phyloP scores from a whole-genome alignment of 345 rosid species.

The Hevea brasiliensis region DNA sequence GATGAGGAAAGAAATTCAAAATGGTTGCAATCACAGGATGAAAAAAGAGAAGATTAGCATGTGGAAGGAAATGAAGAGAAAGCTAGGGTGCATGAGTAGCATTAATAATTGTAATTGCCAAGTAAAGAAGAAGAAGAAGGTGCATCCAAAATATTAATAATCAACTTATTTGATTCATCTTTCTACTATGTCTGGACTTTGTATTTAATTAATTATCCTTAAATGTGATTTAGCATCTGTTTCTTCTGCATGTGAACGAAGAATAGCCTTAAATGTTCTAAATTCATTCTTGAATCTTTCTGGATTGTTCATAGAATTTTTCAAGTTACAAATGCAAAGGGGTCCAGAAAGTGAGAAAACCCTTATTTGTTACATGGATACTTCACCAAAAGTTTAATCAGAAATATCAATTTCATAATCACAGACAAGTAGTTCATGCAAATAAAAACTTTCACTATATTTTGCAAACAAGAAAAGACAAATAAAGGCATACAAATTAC shows the following conservation, averaged over 20 bases:
- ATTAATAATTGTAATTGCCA: conserved; percentile 52
- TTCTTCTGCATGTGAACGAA: background rate
- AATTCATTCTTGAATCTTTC: background rate
- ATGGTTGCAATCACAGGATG: conserved; percentile 23
- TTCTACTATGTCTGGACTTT: background rate
- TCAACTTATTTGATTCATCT: background rate
- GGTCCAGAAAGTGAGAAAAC: background rate
- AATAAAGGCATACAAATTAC: background rate
- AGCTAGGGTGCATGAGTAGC: conserved; percentile 65
- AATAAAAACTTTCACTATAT: background rate
- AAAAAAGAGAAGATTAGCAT: conserved; percentile 47
- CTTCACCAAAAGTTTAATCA: background rate
- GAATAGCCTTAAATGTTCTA: no score
- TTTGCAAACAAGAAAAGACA: background rate
- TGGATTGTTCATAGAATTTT: background rate
- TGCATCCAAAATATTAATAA: conserved; percentile 35
- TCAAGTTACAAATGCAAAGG: background rate
- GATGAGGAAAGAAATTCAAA: conserved; percentile 53
- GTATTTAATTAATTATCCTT: background rate
- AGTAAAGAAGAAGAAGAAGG: conserved; percentile 54
- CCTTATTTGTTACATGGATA: no score
- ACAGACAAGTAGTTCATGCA: background rate
- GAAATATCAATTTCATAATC: background rate
- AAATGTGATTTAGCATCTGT: background rate
- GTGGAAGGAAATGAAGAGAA: conserved; percentile 86